Evolutionary conservation across 1,139 yeast genomes (phyloP).

Genomic region (Yamadazyma aaseri): DNA sequence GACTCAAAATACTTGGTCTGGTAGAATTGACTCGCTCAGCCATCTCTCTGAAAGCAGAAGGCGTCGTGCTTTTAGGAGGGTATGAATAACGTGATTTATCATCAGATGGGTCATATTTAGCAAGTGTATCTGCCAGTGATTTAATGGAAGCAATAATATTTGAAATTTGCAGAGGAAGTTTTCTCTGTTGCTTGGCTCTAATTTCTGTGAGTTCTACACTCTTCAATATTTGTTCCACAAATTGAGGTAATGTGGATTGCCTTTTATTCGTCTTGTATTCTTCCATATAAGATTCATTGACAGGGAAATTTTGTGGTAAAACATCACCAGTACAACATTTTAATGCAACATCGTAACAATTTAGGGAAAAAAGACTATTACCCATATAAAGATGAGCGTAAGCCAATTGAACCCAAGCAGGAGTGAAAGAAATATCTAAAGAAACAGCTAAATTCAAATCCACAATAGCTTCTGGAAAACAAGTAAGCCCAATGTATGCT

Average conservation of each 20-base stretch:
- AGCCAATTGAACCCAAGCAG: slow-evolving; percentile 49
- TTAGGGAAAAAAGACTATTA: slow-evolving; percentile 30
- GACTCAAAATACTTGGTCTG: slow-evolving; percentile 39
- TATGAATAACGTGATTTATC: slow-evolving; percentile 33
- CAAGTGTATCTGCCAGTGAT: slow-evolving; percentile 25
- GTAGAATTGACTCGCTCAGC: slow-evolving; percentile 34
- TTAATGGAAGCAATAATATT: slow-evolving; percentile 28
- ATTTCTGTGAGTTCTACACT: slow-evolving; percentile 39
- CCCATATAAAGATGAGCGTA: slow-evolving; percentile 48
- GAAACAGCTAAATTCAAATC: slow-evolving; percentile 37
- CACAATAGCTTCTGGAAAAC: slow-evolving; percentile 41
- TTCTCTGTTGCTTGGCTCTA: slow-evolving; percentile 41
- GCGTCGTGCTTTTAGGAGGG: slow-evolving; percentile 24
- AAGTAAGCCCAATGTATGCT: slow-evolving; percentile 44
- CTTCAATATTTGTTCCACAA: slow-evolving; percentile 36
- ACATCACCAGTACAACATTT: slow-evolving; percentile 32
- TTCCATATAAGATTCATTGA: slow-evolving; percentile 13
- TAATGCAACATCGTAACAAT: slow-evolving; percentile 35
- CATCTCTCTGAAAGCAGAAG: slow-evolving; percentile 25
- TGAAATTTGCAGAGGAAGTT: slow-evolving; percentile 21
- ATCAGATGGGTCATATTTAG: slow-evolving; percentile 18
- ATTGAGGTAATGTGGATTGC: slow-evolving; percentile 36
- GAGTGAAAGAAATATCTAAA: slow-evolving; percentile 34
- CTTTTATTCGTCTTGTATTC: slow-evolving; percentile 25
- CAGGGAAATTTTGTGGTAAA: slow-evolving; percentile 26